Evolutionary conservation across 345 rosid genomes (phyloP).

Genomic region (Brassica incana): DNA sequence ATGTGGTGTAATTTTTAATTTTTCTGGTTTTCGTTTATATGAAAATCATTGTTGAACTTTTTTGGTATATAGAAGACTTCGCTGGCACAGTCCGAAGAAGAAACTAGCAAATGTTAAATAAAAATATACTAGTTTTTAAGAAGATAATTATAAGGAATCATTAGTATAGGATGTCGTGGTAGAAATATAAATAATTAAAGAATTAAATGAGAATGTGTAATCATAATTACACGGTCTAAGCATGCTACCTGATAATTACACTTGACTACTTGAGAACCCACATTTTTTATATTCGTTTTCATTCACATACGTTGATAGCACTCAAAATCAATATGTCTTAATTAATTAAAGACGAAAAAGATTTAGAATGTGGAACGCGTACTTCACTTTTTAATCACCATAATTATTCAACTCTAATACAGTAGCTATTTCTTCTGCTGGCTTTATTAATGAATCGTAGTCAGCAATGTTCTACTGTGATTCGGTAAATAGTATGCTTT

Average conservation of each 20-base stretch:
- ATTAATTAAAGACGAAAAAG: not conserved
- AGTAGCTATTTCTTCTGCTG: not conserved
- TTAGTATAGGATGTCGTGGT: conserved; percentile 4
- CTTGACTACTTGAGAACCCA: not conserved
- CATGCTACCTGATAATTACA: conserved; percentile 35
- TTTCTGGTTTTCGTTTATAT: conserved; percentile 34
- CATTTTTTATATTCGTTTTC: conserved; percentile 7
- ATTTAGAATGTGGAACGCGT: not conserved
- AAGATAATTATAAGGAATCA: not conserved
- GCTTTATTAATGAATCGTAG: not conserved
- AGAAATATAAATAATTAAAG: not conserved
- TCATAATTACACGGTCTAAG: conserved; percentile 32
- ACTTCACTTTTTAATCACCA: not conserved
- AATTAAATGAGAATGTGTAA: conserved; percentile 11
- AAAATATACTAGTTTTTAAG: not conserved
- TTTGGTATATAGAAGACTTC: not conserved
- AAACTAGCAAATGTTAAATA: not conserved
- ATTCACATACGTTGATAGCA: conserved; percentile 16
- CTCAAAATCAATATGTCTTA: not conserved
- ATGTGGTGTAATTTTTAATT: not conserved
- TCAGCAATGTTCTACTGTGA: not conserved
- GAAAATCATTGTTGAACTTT: conserved; percentile 31
- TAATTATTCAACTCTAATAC: not conserved
- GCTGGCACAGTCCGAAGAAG: not conserved
- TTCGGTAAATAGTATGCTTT: not conserved